A percentile compares a stretch with the other conserved stretches of the same genome.
Conservation (phyloP, 2,329 filamentous ascomycete genomes). For the Penicillium sp. region DNA sequence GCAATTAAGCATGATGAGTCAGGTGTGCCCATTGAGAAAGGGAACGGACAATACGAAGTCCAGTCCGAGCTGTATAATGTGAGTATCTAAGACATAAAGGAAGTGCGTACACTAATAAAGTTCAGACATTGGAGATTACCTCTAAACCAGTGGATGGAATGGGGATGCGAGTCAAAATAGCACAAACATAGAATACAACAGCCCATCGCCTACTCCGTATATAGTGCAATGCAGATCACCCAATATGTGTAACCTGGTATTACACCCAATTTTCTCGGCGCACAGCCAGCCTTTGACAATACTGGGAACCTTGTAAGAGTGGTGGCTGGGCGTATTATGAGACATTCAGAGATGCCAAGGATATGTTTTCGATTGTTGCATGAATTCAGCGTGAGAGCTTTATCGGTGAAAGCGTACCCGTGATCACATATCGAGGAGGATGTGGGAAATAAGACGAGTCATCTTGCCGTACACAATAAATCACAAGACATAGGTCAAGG, state of each 20-base stretch:
- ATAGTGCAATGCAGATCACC: no score
- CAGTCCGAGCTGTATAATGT: constrained; percentile 1
- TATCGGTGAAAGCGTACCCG: not conserved
- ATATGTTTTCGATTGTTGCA: not conserved
- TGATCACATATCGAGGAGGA: not conserved
- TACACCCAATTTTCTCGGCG: not conserved
- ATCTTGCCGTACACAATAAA: not conserved
- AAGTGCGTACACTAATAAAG: not conserved
- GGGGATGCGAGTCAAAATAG: constrained; percentile 1
- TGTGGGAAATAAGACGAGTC: not conserved
- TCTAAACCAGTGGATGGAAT: not conserved
- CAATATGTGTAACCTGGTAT: no score
- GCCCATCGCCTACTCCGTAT: no score
- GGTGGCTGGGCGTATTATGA: not conserved
- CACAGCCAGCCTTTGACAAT: not conserved
- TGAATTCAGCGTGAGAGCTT: not conserved
- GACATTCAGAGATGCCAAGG: constrained; percentile 1
- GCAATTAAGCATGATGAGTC: constrained; percentile 1
- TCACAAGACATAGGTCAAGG: not conserved
- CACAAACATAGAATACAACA: not conserved
- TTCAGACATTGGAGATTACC: constrained; percentile 1
- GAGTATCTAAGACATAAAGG: not conserved
- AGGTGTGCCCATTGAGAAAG: not conserved
- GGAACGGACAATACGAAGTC: constrained; percentile 1
- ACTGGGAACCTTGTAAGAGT: not conserved